phyloP scores from a whole-genome alignment of 176 grass and related monocot genomes.

The Eragrostis nindensis region DNA sequence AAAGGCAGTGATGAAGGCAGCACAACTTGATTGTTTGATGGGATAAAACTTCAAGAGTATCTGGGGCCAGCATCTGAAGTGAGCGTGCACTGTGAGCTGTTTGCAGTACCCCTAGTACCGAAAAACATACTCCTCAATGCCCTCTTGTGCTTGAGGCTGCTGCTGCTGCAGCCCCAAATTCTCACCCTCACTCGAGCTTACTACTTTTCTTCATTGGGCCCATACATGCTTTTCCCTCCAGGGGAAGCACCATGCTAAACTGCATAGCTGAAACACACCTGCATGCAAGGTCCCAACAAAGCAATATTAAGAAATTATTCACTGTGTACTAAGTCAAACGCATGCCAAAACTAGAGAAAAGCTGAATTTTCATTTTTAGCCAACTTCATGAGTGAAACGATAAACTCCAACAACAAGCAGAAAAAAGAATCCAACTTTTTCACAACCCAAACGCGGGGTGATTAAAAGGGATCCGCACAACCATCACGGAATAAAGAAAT shows the following conservation, averaged over 20 bases:
- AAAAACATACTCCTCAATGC: slow-evolving; percentile 42
- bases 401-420: not conserved
- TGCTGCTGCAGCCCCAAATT: slow-evolving; percentile 43
- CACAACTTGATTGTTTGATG: not conserved
- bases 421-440: slow-evolving; percentile 8
- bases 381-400: not conserved
- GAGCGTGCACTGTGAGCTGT: slow-evolving; percentile 43
- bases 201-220: slow-evolving; percentile 45
- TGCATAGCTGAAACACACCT: slow-evolving; percentile 64
- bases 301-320: not conserved
- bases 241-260: slow-evolving; percentile 55
- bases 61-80: slow-evolving; percentile 53
- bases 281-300: not conserved
- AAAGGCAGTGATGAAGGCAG: not conserved
- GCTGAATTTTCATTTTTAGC: too few species aligned
- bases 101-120: slow-evolving; percentile 30
- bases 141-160: slow-evolving; percentile 41
- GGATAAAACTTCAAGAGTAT: slow-evolving; percentile 49
- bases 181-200: slow-evolving; percentile 32
- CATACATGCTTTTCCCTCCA: slow-evolving; percentile 61
- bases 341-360: not conserved
- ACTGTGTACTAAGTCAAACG: not conserved
- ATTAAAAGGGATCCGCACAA: slow-evolving; percentile 17
- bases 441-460: not conserved
- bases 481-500: slow-evolving; percentile 30